A percentile compares a stretch with the other conserved stretches of the same genome.
These are phyloP conservation scores for Narthecium ossifragum DNA, from an alignment of 106 monocot species.

Conservation along the genomic window DNA sequence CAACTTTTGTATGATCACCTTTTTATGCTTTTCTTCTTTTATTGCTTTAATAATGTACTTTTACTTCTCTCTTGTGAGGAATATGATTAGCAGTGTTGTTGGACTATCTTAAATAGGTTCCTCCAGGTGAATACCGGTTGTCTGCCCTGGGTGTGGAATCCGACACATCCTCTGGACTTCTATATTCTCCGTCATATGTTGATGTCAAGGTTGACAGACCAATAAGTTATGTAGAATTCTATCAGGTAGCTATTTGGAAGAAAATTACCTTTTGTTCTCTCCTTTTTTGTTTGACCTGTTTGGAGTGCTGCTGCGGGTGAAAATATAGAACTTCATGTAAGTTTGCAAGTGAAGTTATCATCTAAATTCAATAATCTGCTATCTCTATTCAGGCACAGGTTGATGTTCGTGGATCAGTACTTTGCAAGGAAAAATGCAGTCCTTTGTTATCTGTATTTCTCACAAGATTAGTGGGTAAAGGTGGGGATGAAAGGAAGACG, in stretches of 20 bases:
- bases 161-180: constrained; percentile 35
- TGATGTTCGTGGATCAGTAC: constrained; percentile 65
- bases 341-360: background rate
- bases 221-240: constrained; percentile 67
- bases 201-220: constrained; percentile 75
- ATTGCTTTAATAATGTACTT: background rate
- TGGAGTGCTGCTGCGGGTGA: no score
- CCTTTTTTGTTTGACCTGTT: background rate
- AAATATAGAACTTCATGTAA: background rate
- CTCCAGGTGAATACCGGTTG: constrained; percentile 81
- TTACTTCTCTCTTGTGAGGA: constrained; percentile 1
- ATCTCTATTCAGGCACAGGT: constrained; percentile 65
- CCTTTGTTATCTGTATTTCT: constrained; percentile 50
- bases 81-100: background rate
- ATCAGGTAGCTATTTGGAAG: constrained; percentile 49
- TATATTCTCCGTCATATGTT: constrained; percentile 74
- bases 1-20: no score
- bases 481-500: constrained; percentile 42
- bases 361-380: constrained; percentile 6
- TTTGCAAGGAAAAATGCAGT: constrained; percentile 74
- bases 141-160: constrained; percentile 66
- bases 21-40: background rate
- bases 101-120: constrained; percentile 34
- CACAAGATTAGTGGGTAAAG: constrained; percentile 26
- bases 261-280: background rate